Evolutionary conservation across 2,329 filamentous ascomycete genomes (phyloP), one percentile per base, ranked within the genome.

Genomic region (Cladosporium sp.): DNA sequence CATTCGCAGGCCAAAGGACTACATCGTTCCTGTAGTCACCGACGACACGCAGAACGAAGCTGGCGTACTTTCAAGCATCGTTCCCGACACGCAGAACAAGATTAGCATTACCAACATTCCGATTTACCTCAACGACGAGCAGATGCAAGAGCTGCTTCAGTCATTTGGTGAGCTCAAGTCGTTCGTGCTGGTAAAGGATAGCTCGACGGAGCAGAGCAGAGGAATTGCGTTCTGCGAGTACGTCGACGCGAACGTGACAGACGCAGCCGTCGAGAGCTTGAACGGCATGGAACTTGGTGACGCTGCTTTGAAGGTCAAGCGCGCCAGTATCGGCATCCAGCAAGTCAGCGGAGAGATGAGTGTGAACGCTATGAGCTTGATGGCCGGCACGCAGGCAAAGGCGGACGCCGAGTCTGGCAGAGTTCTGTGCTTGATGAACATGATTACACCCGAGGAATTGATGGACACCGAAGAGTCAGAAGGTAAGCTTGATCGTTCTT

Each of bases 161-260:
- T 90, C 93, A 0, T 98, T 99, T 78, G 95, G 95, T 68, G 91
- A 94, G 76, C 86, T 98, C 54, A 97, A 96, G 77, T 90, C 93
- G 0, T 97, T 98, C 76, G 85, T 94, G 5, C 80, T 99, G 56
- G 93, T 95, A 65, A 96, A 96, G 76, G 94, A 99, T 73, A 87
- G 82, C 34, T 87, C 88, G 69, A 94, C 91, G 1, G 93, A 93
- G 64, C 91, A 97, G 79, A 70, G 67, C 34, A 70, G 97, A 90
- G 95, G 95, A 34, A 93, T 99, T 72, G 94, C 94, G 0, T 99
- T 99, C 82, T 96, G 92, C 79, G 96, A 99, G 79, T 99, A 97
- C 72, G 84, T 86, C 63, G 92, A 98, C 67, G 85, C 92, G 8
- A 76, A 77, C 28, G 85, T 86, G 46, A 97, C 95, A 26, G 89